Evolutionary conservation across 768 basidiomycete species (phyloP).

Genomic region (Hemileccinum impolitum): DNA sequence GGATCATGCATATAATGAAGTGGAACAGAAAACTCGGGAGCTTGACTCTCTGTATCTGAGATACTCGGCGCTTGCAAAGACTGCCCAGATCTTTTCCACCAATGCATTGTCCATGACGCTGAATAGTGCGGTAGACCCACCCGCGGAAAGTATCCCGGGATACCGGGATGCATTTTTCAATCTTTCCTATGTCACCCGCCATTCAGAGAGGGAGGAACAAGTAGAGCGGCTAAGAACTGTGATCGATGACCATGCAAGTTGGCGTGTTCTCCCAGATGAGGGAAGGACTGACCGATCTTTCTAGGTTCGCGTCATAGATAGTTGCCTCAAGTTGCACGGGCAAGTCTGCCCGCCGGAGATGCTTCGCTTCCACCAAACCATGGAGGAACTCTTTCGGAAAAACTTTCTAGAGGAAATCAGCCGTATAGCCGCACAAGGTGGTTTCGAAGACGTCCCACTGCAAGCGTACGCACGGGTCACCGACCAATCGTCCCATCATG

Average conservation of each 20-base stretch:
- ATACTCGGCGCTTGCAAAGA: slow-evolving; percentile 78
- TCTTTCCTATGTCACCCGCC: slow-evolving; percentile 58
- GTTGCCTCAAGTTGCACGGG: slow-evolving; percentile 80
- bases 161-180: slow-evolving; percentile 78
- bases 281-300: background rate
- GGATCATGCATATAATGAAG: slow-evolving; percentile 76
- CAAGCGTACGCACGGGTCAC: slow-evolving; percentile 42
- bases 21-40: slow-evolving; percentile 78
- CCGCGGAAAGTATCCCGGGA: slow-evolving; percentile 65
- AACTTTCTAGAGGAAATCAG: slow-evolving; percentile 83
- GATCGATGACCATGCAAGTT: slow-evolving; percentile 77
- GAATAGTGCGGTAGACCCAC: slow-evolving; percentile 84
- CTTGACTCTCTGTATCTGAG: slow-evolving; percentile 62
- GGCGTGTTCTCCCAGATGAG: background rate
- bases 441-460: slow-evolving; percentile 44
- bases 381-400: slow-evolving; percentile 81
- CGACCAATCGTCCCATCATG: slow-evolving; percentile 48
- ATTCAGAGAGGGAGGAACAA: slow-evolving; percentile 68
- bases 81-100: slow-evolving; percentile 66
- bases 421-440: slow-evolving; percentile 58
- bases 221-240: slow-evolving; percentile 69
- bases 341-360: slow-evolving; percentile 83
- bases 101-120: slow-evolving; percentile 83
- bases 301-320: slow-evolving; percentile 77
- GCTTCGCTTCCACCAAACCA: slow-evolving; percentile 86